These are phyloP conservation scores for Ophiostoma montium DNA, from an alignment of 2,329 filamentous ascomycete genomes.

Conservation along the genomic window DNA sequence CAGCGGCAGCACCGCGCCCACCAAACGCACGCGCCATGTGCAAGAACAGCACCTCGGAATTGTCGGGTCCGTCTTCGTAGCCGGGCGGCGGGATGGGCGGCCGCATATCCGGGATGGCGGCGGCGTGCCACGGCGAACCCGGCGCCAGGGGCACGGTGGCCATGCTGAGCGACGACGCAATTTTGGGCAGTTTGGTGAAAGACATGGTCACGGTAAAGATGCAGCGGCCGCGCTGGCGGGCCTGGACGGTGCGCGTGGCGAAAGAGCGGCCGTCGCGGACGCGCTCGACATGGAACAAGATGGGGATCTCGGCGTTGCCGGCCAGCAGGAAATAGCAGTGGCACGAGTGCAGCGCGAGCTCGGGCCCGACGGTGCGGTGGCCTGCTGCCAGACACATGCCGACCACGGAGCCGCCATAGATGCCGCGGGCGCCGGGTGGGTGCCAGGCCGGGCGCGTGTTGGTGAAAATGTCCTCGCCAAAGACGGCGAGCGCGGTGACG, in stretches of 20 bases:
- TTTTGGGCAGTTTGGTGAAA: conserved; percentile 56
- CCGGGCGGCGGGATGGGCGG: conserved; percentile 21
- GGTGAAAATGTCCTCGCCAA: conserved; percentile 81
- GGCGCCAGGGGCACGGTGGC: conserved; percentile 52
- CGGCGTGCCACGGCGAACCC: conserved; percentile 27
- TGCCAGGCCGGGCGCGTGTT: conserved; percentile 89
- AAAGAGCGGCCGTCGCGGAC: conserved; percentile 84
- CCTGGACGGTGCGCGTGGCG: conserved; percentile 90
- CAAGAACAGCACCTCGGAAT: neutral
- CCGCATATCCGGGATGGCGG: conserved; percentile 10
- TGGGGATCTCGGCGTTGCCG: conserved; percentile 68
- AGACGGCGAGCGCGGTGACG: conserved; percentile 61
- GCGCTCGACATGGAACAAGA: conserved; percentile 89
- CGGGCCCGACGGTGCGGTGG: conserved; percentile 66
- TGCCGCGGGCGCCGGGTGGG: conserved; percentile 77
- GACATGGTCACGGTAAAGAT: conserved; percentile 95
- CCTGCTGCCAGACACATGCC: conserved; percentile 82
- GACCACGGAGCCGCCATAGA: conserved; percentile 88
- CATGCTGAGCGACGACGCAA: conserved; percentile 25
- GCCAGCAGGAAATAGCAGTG: conserved; percentile 98
- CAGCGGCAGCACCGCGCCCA: neutral
- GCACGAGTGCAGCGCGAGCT: conserved; percentile 86
- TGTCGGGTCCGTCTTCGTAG: conserved; percentile 12
- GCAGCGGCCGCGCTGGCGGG: conserved; percentile 69
- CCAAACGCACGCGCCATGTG: conserved; percentile 1